Percentiles rank a stretch among this genome's conserved stretches.
Evolutionary conservation across 176 grass and related monocot species (phyloP).

Genomic region (Coix lacrymajobi): DNA sequence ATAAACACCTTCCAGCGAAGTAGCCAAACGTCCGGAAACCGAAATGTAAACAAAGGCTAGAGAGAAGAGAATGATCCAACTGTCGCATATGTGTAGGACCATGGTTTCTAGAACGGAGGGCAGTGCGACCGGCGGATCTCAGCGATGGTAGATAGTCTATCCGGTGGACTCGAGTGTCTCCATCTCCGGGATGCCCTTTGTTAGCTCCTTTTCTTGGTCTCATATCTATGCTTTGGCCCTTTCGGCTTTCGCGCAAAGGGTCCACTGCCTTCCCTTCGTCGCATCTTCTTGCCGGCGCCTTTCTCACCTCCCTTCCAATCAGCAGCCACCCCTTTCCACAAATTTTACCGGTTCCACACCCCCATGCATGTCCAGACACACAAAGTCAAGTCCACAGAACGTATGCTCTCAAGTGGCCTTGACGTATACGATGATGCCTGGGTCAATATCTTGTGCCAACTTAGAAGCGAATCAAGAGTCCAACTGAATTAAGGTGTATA

Average conservation of each 20-base stretch:
- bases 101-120: not conserved
- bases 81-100: not conserved
- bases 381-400: slow-evolving; percentile 28
- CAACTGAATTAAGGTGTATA: not conserved
- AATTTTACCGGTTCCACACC: slow-evolving; percentile 9
- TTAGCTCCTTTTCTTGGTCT: not conserved
- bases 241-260: not conserved
- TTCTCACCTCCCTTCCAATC: not conserved
- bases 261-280: slow-evolving; percentile 23
- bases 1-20: not conserved
- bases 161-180: not conserved
- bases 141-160: not conserved
- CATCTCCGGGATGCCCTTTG: not conserved
- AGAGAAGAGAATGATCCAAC: not conserved
- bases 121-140: slow-evolving; percentile 12
- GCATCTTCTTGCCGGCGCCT: slow-evolving; percentile 7
- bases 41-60: not conserved
- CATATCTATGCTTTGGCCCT: not conserved
- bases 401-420: slow-evolving; percentile 16
- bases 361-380: not conserved
- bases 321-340: slow-evolving; percentile 10
- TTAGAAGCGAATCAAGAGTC: not conserved
- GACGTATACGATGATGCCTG: slow-evolving; percentile 29
- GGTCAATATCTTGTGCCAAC: slow-evolving; percentile 14
- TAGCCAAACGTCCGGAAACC: not conserved